Evolutionary conservation across 129 eudicot species (phyloP).

Genomic region (Flaveria linearis): DNA sequence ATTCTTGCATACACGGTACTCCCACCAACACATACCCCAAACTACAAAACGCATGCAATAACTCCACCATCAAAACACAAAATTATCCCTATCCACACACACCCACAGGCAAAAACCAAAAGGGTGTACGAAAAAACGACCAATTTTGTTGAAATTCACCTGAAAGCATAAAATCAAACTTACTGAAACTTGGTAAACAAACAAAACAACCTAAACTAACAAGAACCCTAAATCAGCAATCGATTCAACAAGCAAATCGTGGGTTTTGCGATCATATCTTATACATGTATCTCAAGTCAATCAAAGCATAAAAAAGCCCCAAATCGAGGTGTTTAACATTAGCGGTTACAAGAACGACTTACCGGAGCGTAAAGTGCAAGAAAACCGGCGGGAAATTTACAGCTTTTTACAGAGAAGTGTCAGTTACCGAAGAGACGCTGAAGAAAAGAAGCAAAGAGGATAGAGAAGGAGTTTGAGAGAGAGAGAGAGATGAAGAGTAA

Average conservation of each 20-base stretch:
- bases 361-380: constrained; percentile 37
- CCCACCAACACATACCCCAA: constrained; percentile 18
- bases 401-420: constrained; percentile 32
- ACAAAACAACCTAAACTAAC: neutral
- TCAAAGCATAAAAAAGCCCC: neutral
- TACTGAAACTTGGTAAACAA: neutral
- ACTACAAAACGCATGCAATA: constrained; percentile 10
- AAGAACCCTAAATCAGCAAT: constrained; percentile 30
- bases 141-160: constrained; percentile 26
- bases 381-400: constrained; percentile 39
- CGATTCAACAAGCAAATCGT: constrained; percentile 13
- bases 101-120: constrained; percentile 32
- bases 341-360: constrained; percentile 30
- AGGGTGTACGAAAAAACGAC: constrained; percentile 25
- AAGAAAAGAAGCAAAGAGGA: constrained; percentile 24
- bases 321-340: neutral
- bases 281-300: neutral
- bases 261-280: constrained; percentile 25
- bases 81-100: constrained; percentile 2
- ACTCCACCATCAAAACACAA: neutral
- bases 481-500: constrained; percentile 20
- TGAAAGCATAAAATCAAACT: constrained; percentile 16
- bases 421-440: constrained; percentile 53
- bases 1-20: neutral
- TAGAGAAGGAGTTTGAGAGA: constrained; percentile 23